Conservation (phyloP, 2,329 filamentous ascomycete genomes). For the Ambrosiella beaveri region DNA sequence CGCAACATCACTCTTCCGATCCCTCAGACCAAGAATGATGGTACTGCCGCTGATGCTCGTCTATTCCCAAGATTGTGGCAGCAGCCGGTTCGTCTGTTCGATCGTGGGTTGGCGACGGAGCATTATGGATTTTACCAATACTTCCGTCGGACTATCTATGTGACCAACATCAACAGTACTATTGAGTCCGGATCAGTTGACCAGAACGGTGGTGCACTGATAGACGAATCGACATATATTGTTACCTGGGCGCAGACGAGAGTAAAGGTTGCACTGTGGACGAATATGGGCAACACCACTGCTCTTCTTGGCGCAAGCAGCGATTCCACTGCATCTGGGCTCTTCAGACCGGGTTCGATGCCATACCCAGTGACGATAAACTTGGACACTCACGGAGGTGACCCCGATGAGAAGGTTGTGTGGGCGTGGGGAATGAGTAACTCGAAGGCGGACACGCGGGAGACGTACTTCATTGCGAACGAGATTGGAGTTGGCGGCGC, state of each 20-base stretch:
- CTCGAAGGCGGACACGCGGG: conserved; percentile 27
- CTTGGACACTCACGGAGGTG: conserved; percentile 45
- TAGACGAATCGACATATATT: conserved; percentile 35
- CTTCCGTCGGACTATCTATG: conserved; percentile 73
- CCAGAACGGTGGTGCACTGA: conserved; percentile 32
- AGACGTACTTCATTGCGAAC: conserved; percentile 30
- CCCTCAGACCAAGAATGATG: conserved; percentile 46
- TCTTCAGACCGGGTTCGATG: conserved; percentile 37
- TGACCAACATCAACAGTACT: conserved; percentile 41
- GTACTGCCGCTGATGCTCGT: conserved; percentile 52
- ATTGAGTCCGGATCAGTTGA: conserved; percentile 28
- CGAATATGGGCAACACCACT: conserved; percentile 27
- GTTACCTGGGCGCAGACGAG: conserved; percentile 44
- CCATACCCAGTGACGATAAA: conserved; percentile 46
- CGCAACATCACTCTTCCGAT: conserved; percentile 35
- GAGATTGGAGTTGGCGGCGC: conserved; percentile 33
- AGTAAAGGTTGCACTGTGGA: conserved; percentile 51
- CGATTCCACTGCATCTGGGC: conserved; percentile 13
- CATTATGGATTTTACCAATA: conserved; percentile 92
- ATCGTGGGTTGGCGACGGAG: conserved; percentile 62
- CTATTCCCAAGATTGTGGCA: conserved; percentile 53
- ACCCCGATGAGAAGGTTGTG: conserved; percentile 32
- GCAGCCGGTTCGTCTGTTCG: conserved; percentile 72
- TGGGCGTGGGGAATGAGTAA: conserved; percentile 36
- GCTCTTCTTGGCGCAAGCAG: conserved; percentile 21